Percentiles rank a stretch among this genome's conserved stretches.
Evolutionary conservation across 148 eudicot genomes (phyloP).

Genomic region (Vaccinium darrowii): DNA sequence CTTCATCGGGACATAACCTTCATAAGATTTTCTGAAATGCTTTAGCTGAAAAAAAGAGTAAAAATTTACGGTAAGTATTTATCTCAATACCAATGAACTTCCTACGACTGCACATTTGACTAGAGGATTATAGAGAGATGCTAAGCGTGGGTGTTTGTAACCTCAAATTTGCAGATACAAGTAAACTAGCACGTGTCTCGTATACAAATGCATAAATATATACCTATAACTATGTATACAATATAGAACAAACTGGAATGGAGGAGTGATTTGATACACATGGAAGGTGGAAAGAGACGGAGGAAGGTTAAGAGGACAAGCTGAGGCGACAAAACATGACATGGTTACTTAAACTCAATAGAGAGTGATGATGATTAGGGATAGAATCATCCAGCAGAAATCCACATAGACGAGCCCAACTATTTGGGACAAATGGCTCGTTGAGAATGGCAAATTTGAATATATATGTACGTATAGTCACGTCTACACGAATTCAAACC

Average conservation of each 20-base stretch:
- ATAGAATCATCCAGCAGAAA: neutral
- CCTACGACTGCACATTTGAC: neutral
- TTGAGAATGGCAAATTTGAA: neutral
- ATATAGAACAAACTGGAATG: neutral
- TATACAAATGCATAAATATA: neutral
- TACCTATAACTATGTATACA: neutral
- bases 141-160: neutral
- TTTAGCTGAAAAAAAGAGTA: conserved; percentile 52
- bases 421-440: neutral
- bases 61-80: conserved; percentile 11
- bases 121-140: neutral
- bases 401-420: neutral
- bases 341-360: neutral
- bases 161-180: neutral
- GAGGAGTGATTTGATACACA: neutral
- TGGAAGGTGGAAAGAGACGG: neutral
- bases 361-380: neutral
- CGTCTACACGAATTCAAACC: neutral
- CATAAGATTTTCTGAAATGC: conserved; percentile 55
- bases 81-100: neutral
- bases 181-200: neutral
- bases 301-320: neutral
- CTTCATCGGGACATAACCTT: conserved; percentile 77
- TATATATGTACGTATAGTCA: neutral
- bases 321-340: neutral